Conservation (phyloP, 768 basidiomycete genomes). For the Tulasnella sp. region DNA sequence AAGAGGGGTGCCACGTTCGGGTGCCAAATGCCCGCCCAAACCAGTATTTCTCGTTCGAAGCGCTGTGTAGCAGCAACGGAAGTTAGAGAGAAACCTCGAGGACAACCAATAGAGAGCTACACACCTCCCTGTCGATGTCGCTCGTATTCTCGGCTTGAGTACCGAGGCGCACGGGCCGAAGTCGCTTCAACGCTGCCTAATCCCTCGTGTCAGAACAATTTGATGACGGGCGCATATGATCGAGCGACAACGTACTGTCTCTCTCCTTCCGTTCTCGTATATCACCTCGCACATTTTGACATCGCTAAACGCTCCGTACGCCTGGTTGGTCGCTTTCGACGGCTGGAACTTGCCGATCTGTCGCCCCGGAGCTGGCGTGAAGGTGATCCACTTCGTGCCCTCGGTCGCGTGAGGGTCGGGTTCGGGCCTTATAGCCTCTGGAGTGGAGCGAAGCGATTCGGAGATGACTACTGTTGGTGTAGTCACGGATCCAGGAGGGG, state of each 20-base stretch:
- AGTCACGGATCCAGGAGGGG: not conserved
- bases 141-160: not conserved
- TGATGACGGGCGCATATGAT: not conserved
- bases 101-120: not conserved
- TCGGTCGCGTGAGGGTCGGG: not conserved
- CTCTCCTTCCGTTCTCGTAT: not conserved
- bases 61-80: not conserved
- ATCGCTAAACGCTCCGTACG: not conserved
- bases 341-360: not conserved
- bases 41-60: not conserved
- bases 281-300: not conserved
- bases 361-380: not conserved
- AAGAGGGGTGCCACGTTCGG: not conserved
- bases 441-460: not conserved
- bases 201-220: too few species aligned
- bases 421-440: not conserved
- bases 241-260: not conserved
- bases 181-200: not conserved
- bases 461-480: not conserved
- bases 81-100: not conserved
- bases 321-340: not conserved
- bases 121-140: not conserved
- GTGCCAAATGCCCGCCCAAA: conserved; percentile 3
- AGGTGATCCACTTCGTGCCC: not conserved
- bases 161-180: not conserved